Conservation (phyloP, 805 yeast genomes). For the Starmerella vaccinii region DNA sequence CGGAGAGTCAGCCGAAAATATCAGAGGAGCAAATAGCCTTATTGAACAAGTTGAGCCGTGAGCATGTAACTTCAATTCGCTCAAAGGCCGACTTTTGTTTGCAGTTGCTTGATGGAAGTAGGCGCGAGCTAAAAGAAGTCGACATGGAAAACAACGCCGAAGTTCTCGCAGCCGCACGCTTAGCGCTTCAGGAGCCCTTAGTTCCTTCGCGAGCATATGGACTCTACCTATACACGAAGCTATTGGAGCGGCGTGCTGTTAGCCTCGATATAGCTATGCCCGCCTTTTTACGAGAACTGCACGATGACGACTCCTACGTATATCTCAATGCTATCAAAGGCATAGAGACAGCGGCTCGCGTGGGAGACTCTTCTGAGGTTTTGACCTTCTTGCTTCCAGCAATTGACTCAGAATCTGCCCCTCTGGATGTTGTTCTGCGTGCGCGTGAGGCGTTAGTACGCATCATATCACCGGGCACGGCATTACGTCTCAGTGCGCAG, state of each 20-base stretch:
- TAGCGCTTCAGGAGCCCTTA: conserved; percentile 61
- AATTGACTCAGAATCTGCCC: conserved; percentile 11
- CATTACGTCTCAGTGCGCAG: conserved; percentile 29
- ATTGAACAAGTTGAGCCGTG: neutral
- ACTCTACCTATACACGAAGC: conserved; percentile 47
- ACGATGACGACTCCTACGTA: conserved; percentile 76
- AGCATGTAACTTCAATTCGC: conserved; percentile 8
- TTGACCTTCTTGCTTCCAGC: conserved; percentile 7
- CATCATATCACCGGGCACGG: conserved; percentile 36
- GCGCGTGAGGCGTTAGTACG: conserved; percentile 73
- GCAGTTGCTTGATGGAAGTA: conserved; percentile 15
- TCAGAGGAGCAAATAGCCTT: conserved; percentile 7
- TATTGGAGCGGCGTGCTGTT: conserved; percentile 42
- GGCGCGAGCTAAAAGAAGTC: conserved; percentile 10
- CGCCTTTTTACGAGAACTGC: conserved; percentile 53
- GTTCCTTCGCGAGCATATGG: conserved; percentile 87
- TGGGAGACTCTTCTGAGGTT: conserved; percentile 3
- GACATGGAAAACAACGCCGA: conserved; percentile 13
- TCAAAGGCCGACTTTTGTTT: conserved; percentile 22
- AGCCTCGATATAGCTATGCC: conserved; percentile 44
- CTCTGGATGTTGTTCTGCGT: conserved; percentile 59
- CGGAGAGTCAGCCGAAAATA: conserved; percentile 13
- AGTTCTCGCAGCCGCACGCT: conserved; percentile 49
- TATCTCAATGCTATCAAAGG: conserved; percentile 79
- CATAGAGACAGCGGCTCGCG: conserved; percentile 36